Base-by-base conservation (phyloP, 2,329 filamentous ascomycete species). In the Verticillium tricorpus region DNA sequence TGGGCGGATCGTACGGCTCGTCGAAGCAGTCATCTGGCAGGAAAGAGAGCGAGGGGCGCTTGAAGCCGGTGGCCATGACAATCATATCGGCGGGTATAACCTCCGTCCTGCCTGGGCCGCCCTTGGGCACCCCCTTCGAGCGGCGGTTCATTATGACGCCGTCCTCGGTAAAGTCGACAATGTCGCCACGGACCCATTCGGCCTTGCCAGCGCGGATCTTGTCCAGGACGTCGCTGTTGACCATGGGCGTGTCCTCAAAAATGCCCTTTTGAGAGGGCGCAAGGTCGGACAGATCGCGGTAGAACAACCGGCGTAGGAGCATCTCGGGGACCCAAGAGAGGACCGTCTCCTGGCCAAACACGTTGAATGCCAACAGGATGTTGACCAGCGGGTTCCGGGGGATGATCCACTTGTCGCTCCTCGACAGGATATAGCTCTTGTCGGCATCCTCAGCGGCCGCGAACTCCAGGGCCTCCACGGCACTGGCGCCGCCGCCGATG, bases 341-440 rank as follows among this genome's bases (percentile, higher is more conserved):
- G 0, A 84, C 72, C 0, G 89, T 95, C 73, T 95, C 90, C 55
- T 89, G 86, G 1, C 91, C 92, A 63, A 93, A 88, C 59, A 95
- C 83, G 73, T 96, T 96, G 68, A 92, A 77, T 2, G 90, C 85
- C 1, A 96, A 82, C 1, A 96, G 79, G 1, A 85, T 80, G 71
- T 96, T 88, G 58, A 95, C 81, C 54, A 95, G 57, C 0, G 90
- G 79, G 66, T 96, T 95, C 9, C 92, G 84, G 0, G 92, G 92
- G 59, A 94, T 93, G 65, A 95, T 91, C 91, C 91, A 94, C 73
- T 94, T 95, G 68, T 94, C 91, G 15, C 87, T 90, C 25, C 92
- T 83, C 0, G 91, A 86, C 11, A 96, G 82, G 34, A 96, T 87
- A 61, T 87, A 88, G 0, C 89, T 88, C 69, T 91, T 86, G 8